Evolutionary conservation across 1,139 yeast genomes (phyloP).

Genomic region (Yamadazyma sp.): DNA sequence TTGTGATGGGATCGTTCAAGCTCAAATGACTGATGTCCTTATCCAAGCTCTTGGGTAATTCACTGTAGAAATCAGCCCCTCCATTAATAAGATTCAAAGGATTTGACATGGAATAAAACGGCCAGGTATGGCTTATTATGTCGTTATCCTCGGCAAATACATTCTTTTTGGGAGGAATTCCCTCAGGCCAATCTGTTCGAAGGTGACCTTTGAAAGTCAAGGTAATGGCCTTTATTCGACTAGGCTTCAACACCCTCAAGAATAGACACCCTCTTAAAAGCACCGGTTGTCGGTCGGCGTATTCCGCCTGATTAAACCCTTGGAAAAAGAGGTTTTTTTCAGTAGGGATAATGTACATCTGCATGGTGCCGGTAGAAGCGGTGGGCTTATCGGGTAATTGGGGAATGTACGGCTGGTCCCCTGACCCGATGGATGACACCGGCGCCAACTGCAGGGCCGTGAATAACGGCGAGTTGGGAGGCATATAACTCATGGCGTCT

Average conservation of each 20-base stretch:
- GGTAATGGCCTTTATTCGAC: constrained; percentile 68
- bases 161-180: constrained; percentile 85
- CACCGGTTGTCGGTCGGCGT: constrained; percentile 72
- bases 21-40: constrained; percentile 35
- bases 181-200: constrained; percentile 98
- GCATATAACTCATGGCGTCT: constrained; percentile 9
- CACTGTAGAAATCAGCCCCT: constrained; percentile 55
- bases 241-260: constrained; percentile 68
- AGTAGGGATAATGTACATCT: constrained; percentile 61
- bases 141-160: constrained; percentile 65
- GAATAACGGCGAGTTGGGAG: constrained; percentile 31
- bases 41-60: constrained; percentile 24
- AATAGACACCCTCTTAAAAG: constrained; percentile 80
- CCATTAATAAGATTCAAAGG: constrained; percentile 38
- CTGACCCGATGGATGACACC: constrained; percentile 12
- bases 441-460: constrained; percentile 32
- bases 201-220: constrained; percentile 70
- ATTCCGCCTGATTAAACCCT: constrained; percentile 73
- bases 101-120: constrained; percentile 62
- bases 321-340: constrained; percentile 80
- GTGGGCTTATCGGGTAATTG: constrained; percentile 51
- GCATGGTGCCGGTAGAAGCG: constrained; percentile 48
- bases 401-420: constrained; percentile 26
- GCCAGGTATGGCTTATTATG: constrained; percentile 85
- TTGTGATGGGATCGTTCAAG: constrained; percentile 23